phyloP scores from a whole-genome alignment of 192 early-diverging fungal species.

The Backusella mclennaniae region DNA sequence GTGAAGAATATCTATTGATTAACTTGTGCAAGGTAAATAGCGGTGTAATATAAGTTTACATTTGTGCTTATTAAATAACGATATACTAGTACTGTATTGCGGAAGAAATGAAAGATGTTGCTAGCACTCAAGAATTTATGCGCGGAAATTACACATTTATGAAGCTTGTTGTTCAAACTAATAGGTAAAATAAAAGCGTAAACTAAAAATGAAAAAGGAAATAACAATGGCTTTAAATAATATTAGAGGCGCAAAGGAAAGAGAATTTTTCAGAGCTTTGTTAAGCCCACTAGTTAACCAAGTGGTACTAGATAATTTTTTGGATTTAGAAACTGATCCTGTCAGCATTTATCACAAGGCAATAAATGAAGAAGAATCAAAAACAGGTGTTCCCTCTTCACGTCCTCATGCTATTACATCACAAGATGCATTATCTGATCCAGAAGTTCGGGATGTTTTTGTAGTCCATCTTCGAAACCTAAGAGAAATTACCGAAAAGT shows the following conservation, averaged over 20 bases:
- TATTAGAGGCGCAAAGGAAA: slow-evolving; percentile 87
- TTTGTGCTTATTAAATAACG: neutral
- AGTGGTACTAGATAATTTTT: slow-evolving; percentile 73
- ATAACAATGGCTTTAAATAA: neutral
- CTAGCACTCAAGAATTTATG: slow-evolving; percentile 89
- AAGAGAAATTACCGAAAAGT: slow-evolving; percentile 75
- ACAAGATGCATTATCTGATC: slow-evolving; percentile 83
- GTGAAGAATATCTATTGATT: slow-evolving; percentile 95
- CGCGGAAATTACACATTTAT: slow-evolving; percentile 96
- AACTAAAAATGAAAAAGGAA: neutral
- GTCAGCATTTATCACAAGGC: slow-evolving; percentile 81
- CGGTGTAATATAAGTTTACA: neutral
- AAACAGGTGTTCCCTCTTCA: slow-evolving; percentile 78
- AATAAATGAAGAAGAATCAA: slow-evolving; percentile 88
- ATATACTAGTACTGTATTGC: slow-evolving; percentile 63
- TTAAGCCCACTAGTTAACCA: slow-evolving; percentile 82
- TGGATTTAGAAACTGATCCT: slow-evolving; percentile 94
- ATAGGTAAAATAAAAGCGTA: slow-evolving; percentile 49
- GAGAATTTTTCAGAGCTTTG: slow-evolving; percentile 83
- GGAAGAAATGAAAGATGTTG: slow-evolving; percentile 86
- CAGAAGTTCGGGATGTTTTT: slow-evolving; percentile 73
- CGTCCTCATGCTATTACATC: slow-evolving; percentile 76
- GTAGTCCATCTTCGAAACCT: slow-evolving; percentile 76
- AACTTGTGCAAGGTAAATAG: slow-evolving; percentile 81
- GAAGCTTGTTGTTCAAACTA: slow-evolving; percentile 94